A percentile compares a stretch with the other conserved stretches of the same genome.
Evolutionary conservation across 306 rosid genomes (phyloP).

Genomic region (Rosa lucieae): DNA sequence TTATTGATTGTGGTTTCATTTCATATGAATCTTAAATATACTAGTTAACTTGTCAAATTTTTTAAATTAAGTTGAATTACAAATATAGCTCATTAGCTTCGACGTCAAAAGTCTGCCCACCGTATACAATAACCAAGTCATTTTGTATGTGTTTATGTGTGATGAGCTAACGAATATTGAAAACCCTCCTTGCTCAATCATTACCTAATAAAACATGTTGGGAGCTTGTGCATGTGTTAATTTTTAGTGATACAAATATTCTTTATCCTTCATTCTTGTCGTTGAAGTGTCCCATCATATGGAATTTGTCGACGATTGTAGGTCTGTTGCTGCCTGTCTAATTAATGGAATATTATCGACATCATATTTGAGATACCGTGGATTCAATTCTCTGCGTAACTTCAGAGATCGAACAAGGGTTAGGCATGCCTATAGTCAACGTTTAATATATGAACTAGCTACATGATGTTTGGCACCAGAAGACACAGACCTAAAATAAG

Average conservation of each 20-base stretch:
- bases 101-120: background rate
- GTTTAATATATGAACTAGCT: background rate
- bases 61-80: background rate
- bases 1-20: too few relatives aligned
- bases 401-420: background rate
- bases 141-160: background rate
- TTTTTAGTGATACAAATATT: background rate
- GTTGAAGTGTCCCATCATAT: background rate
- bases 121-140: background rate
- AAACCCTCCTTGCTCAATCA: background rate
- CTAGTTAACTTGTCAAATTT: too few relatives aligned
- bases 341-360: background rate
- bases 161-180: background rate
- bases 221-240: background rate
- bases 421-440: background rate
- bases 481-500: background rate
- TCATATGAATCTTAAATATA: too few relatives aligned
- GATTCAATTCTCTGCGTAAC: background rate
- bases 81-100: too few relatives aligned
- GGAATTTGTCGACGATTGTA: background rate
- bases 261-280: background rate
- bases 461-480: background rate
- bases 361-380: background rate
- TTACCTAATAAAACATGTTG: background rate
- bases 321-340: background rate